Evolutionary conservation across 2,329 filamentous ascomycete species (phyloP), one percentile per base, ranked within the genome.

Genomic region (Phyllosticta citribraziliensis): DNA sequence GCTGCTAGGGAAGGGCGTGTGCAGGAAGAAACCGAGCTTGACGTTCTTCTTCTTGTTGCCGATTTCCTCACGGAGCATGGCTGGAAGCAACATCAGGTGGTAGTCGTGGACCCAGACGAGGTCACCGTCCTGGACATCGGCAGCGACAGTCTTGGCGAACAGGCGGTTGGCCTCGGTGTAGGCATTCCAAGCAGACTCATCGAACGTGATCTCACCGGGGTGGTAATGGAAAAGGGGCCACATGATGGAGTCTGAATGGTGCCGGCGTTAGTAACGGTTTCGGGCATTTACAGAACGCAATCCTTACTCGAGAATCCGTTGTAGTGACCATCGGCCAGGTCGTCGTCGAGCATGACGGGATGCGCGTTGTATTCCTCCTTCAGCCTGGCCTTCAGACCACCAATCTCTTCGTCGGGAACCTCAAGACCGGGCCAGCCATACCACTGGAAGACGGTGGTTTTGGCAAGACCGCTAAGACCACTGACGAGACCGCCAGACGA

Each of bases 201-300:
- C 92, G 74, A 97, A 97, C 53, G 91, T 96, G 69, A 97, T 97
- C 80, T 97, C 93, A 72, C 93, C 93, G 57, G 94, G 93, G 75
- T 99, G 94, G 78, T 97, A 97, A 79, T 97, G 94, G 80, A 99
- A 96, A 50, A 99, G 85, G 2, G 94, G 94, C 94, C 94, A 99
- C 63, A 99, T 86, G 73, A 97, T 97, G 8, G 91, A 95, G 76
- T 99, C 91, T 93, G 22, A 60, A n/a, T 50, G 63, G 63, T 61
- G 67, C 63, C 35, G n/a, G 56, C 24, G 33, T 25, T 11, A 55
- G 17, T 19, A n/a, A 6, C 19, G 55, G 27, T 24, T 47, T 24
- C 47, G 20, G 14, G 3, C 14, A 25, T 33, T 20, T 5, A 3
- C 11, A 11, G 6, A 14, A 27, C 14, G 47, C 12, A 14, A 57